These are phyloP conservation scores for Quaeritorhiza haematococci DNA, from an alignment of 371 early-diverging fungal genomes.

Conservation along the genomic window DNA sequence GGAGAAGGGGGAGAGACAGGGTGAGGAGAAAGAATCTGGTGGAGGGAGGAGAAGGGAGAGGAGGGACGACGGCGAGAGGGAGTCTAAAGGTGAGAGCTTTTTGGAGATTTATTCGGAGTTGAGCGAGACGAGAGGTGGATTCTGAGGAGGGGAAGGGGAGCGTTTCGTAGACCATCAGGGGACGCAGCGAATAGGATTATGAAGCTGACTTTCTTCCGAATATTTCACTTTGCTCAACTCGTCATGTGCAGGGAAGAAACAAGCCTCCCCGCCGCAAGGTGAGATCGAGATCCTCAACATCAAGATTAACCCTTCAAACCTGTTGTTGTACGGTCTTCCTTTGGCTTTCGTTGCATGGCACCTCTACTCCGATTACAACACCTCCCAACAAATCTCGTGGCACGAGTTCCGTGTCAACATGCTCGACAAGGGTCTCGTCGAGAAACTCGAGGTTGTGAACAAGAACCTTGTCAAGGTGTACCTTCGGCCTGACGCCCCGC, in stretches of 20 bases:
- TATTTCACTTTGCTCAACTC: no score
- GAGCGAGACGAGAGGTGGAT: no score
- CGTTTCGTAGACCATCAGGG: neutral
- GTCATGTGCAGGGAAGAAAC: neutral
- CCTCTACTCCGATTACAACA: slow-evolving; percentile 11
- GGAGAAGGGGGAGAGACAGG: no score
- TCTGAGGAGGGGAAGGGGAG: no score
- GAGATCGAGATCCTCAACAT: slow-evolving; percentile 10
- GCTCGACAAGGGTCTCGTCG: slow-evolving; percentile 89
- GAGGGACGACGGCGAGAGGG: no score
- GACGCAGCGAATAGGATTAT: no score
- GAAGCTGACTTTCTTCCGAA: no score
- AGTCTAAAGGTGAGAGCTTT: no score
- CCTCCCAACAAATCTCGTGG: slow-evolving; percentile 68
- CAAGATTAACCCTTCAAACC: slow-evolving; percentile 23
- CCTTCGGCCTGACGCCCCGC: slow-evolving; percentile 65
- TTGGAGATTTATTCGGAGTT: no score
- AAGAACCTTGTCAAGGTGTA: slow-evolving; percentile 74
- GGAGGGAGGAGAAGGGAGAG: no score
- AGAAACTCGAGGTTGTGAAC: slow-evolving; percentile 82
- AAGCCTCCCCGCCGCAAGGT: neutral
- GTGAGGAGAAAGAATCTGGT: no score
- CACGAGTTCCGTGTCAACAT: slow-evolving; percentile 84
- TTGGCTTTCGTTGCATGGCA: slow-evolving; percentile 22
- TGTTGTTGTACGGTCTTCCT: slow-evolving; percentile 28